Evolutionary conservation across 805 yeast species (phyloP), one percentile per base, ranked within the genome.

Genomic region (Komagataella ulmi): DNA sequence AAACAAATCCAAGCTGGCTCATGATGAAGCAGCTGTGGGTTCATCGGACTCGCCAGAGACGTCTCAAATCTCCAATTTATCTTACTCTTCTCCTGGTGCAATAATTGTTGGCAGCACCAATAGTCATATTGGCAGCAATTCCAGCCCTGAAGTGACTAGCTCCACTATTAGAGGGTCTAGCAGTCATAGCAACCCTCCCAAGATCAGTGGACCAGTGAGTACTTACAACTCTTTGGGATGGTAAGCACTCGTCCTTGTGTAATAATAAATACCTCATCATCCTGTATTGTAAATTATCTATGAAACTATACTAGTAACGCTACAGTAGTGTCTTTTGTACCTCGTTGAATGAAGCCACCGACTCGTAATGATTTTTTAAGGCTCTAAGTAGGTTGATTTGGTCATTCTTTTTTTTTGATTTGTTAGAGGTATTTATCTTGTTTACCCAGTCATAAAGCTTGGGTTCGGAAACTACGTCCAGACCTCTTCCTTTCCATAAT

Each of bases 161-260:
- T 30, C 40, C 46, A 52, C 55, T 44, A 46, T 49, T 17, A 50
- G 48, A 17, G 51, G 51, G 6, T 54, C 49, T 48, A 53, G 51
- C 45, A 49, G 50, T 17, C 40, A 30, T 5, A 53, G 56, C 49
- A 70, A 59, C 52, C 62, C 71, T 46, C 77, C 73, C 49, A 71
- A 65, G 45, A 84, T 84, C 45, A 81, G 87, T 6, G 77, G 75
- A 52, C 91, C 91, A 8, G 83, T 83, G 44, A 81, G 83, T 52
- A 75, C 84, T 3, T 79, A 79, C 54, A 84, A 81, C 62, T 83
- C 91, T 2, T 69, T 84, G 54, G 90, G 90, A 40, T 84, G 90
- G 90, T 66, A 52, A 60, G 3, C 40, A 4, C 14, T 30, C 40
- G n/a, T 30, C 23, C 23, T 21, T 30, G 8, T 30, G 14, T 30